Conservation (phyloP, 202 grass and related monocot genomes). For the Dendrocalamus latiflorus region DNA sequence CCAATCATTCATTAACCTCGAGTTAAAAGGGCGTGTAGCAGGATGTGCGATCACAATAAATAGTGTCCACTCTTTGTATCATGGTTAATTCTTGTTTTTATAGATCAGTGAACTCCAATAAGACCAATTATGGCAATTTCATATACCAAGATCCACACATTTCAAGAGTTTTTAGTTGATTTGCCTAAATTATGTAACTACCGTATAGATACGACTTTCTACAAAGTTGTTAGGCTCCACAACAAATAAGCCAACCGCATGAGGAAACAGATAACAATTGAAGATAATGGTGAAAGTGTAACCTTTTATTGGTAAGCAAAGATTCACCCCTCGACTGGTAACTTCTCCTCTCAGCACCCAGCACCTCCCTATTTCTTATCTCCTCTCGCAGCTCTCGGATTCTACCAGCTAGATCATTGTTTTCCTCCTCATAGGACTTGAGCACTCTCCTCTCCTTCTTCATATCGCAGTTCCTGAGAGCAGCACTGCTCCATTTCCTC, state of each 20-base stretch:
- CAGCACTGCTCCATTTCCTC: conserved; percentile 70
- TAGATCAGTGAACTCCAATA: neutral
- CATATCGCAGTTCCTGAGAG: conserved; percentile 61
- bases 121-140: neutral
- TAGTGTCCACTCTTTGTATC: neutral
- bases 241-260: neutral
- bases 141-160: neutral
- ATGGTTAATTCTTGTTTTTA: neutral
- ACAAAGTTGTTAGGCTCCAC: neutral
- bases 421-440: conserved; percentile 44
- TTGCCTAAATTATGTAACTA: neutral
- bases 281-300: conserved; percentile 1
- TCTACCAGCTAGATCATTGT: conserved; percentile 21
- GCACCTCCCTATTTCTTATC: conserved; percentile 51
- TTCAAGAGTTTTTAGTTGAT: neutral
- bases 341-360: conserved; percentile 42
- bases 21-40: neutral
- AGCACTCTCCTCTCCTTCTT: conserved; percentile 59
- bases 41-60: neutral
- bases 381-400: conserved; percentile 71
- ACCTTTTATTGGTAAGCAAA: conserved; percentile 79
- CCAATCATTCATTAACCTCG: neutral
- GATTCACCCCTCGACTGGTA: conserved; percentile 44
- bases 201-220: neutral
- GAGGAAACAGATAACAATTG: neutral